Percentiles rank a stretch among this genome's conserved stretches.
Conservation (phyloP, 306 rosid species). For the Dryas octopetala region DNA sequence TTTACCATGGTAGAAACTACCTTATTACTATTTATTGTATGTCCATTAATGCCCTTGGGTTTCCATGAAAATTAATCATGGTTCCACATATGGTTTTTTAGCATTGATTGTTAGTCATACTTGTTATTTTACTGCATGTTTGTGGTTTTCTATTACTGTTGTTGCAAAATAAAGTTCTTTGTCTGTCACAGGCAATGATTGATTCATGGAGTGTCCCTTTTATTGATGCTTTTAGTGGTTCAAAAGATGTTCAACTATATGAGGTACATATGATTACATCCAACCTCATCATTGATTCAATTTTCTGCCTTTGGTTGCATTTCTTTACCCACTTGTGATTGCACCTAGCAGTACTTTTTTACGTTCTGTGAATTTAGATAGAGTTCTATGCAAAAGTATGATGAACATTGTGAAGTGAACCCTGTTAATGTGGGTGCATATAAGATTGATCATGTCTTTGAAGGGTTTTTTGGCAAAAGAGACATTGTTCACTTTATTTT, state of each 20-base stretch:
- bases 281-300: conserved; percentile 11
- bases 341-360: neutral
- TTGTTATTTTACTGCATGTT: conserved; percentile 5
- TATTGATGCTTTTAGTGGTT: conserved; percentile 49
- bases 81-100: neutral
- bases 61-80: too few species aligned
- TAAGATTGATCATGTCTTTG: neutral
- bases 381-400: neutral
- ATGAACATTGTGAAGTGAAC: neutral
- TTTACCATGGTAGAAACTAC: too few species aligned
- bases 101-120: neutral
- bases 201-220: conserved; percentile 81
- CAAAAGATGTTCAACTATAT: conserved; percentile 51
- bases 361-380: neutral
- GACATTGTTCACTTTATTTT: neutral
- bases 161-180: conserved; percentile 20
- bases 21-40: too few species aligned
- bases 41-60: too few species aligned
- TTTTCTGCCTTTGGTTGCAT: neutral
- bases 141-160: conserved; percentile 26
- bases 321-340: neutral
- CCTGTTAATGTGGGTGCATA: neutral
- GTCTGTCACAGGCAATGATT: conserved; percentile 60
- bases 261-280: conserved; percentile 43
- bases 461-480: conserved; percentile 7